phyloP scores from a whole-genome alignment of 2,329 filamentous ascomycete genomes.

The Scopulariopsis brevicaulis region DNA sequence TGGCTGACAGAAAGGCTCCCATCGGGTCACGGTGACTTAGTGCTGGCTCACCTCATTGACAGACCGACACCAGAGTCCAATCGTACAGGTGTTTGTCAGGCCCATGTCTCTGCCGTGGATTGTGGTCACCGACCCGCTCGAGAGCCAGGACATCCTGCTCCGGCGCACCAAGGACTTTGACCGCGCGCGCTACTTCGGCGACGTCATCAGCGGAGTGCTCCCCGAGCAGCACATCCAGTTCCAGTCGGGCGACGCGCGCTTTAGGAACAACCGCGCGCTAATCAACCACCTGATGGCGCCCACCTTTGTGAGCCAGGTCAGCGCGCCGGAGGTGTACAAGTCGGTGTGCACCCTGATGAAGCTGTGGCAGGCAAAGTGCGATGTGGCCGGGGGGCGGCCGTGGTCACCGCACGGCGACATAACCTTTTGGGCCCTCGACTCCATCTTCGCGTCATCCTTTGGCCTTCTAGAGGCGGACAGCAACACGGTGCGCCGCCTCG shows the following conservation, averaged over 20 bases:
- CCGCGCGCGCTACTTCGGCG: constrained; percentile 19
- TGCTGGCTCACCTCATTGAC: constrained; percentile 16
- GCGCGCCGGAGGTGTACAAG: constrained; percentile 20
- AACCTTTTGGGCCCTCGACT: constrained; percentile 17
- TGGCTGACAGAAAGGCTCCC: not conserved
- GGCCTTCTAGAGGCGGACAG: constrained; percentile 14
- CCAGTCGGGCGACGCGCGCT: constrained; percentile 16
- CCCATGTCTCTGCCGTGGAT: constrained; percentile 30
- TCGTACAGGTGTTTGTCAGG: constrained; percentile 34
- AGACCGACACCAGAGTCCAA: constrained; percentile 20
- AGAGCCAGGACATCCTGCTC: constrained; percentile 30
- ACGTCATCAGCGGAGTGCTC: constrained; percentile 18
- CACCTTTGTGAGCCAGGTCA: constrained; percentile 19
- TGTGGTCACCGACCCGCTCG: constrained; percentile 25
- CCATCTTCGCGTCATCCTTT: constrained; percentile 17
- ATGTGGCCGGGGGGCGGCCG: constrained; percentile 14
- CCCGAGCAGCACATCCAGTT: constrained; percentile 20
- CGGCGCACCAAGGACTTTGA: constrained; percentile 31
- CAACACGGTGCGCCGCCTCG: constrained; percentile 12
- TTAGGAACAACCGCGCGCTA: constrained; percentile 19
- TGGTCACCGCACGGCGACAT: constrained; percentile 16
- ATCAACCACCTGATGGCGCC: constrained; percentile 25
- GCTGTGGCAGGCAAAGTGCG: constrained; percentile 20
- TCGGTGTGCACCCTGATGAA: constrained; percentile 16
- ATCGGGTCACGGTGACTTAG: constrained; percentile 5